Base-by-base conservation (phyloP, 2,329 filamentous ascomycete species). In the Fusarium mangiferae region DNA sequence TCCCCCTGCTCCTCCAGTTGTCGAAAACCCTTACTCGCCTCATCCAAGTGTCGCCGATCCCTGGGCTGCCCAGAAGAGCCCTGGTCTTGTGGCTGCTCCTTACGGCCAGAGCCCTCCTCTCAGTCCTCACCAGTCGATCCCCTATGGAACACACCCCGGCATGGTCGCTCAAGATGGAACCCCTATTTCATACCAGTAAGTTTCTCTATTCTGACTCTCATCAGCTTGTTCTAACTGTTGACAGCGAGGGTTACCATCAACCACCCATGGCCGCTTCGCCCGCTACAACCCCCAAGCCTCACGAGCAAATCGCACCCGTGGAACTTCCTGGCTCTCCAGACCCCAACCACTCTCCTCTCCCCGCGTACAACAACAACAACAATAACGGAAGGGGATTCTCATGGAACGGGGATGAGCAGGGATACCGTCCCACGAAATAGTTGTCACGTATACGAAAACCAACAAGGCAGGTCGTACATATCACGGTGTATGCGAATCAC, bases 301-400 rank as follows among this genome's bases (percentile, higher is more conserved):
- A 59, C 14, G 70, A 78, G 20, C 70, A 66, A 30, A 15, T 55
- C 18, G 61, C 77, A 6, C 77, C 77, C 1, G 81, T 80, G 2
- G 84, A 85, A 68, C 74, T 86, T 5, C 81, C 84, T 8, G 71
- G 78, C 3, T 80, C 78, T 13, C 56, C 66, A 3, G 78, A 80
- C 9, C 80, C 78, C 3, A 79, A 76, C 3, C 78, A 80, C 46
- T 82, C 81, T 26, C 80, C 81, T 20, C 74, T 82, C n/a, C 84
- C 84, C 4, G 70, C 66, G 35, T 84, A 83, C 49, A 73, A 68
- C 45, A 67, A 59, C 45, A 67, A 73, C 45, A 70, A 59, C 45
- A 67, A 73, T 18, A 52, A 69, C 28, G 36, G 36, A 41, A 55
- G 72, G 66, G 72, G 70, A 55, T 60, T 81, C 44, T 84, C 81